These are phyloP conservation scores for Stephania japonica DNA, from an alignment of 164 flowering plant genomes.

Conservation along the genomic window DNA sequence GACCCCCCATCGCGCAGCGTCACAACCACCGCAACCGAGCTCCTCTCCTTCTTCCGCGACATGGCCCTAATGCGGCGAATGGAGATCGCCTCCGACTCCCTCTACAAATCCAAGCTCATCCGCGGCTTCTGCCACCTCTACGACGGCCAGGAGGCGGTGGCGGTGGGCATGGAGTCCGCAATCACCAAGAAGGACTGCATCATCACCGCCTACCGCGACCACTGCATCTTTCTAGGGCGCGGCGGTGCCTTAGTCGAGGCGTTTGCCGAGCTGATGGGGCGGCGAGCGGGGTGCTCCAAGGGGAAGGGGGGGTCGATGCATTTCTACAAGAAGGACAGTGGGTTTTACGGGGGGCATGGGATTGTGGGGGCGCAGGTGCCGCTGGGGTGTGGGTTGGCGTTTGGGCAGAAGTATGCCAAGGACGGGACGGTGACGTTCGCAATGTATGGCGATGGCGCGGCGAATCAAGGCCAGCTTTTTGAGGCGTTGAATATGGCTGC, in stretches of 20 bases:
- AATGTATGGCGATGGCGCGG: conserved; percentile 95
- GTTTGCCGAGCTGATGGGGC: conserved; percentile 88
- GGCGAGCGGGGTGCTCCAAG: conserved; percentile 65
- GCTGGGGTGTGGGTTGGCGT: conserved; percentile 76
- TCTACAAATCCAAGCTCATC: conserved; percentile 88
- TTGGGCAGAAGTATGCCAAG: conserved; percentile 81
- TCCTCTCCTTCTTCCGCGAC: conserved; percentile 61
- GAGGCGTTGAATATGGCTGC: conserved; percentile 96
- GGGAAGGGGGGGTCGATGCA: conserved; percentile 99
- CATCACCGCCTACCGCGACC: conserved; percentile 92
- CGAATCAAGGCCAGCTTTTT: conserved; percentile 96
- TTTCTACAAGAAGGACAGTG: conserved; percentile 76
- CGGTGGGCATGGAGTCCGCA: conserved; percentile 95
- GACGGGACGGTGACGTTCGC: conserved; percentile 71
- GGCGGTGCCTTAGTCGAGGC: conserved; percentile 71
- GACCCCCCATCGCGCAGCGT: conserved; percentile 77
- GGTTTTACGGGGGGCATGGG: conserved; percentile 93
- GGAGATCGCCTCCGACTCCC: conserved; percentile 97
- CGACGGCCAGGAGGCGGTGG: conserved; percentile 95
- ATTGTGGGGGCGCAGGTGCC: conserved; percentile 98
- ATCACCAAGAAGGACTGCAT: conserved; percentile 75
- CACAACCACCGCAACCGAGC: conserved; percentile 58
- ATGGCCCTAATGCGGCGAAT: conserved; percentile 88
- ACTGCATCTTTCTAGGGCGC: conserved; percentile 73
- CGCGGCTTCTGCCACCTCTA: conserved; percentile 96